These are phyloP conservation scores for Medicago truncatula DNA, from an alignment of 306 rosid species.

Conservation along the genomic window DNA sequence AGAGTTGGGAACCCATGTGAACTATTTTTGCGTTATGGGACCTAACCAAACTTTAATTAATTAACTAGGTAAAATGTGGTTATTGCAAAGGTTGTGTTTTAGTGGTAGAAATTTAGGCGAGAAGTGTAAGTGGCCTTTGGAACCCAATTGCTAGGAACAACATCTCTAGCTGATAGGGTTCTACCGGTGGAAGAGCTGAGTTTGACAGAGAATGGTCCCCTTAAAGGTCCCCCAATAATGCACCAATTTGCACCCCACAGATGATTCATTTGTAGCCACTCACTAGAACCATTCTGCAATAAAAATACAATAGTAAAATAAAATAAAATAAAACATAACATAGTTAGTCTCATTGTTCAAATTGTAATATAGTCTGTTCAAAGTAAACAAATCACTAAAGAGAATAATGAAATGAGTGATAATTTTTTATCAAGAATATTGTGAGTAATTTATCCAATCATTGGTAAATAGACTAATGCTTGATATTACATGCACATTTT, in stretches of 20 bases:
- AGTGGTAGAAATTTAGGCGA: conserved; percentile 65
- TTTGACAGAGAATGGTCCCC: conserved; percentile 90
- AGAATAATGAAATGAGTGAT: no score
- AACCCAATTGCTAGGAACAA: conserved; percentile 80
- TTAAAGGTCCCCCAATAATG: conserved; percentile 69
- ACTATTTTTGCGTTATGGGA: conserved; percentile 47
- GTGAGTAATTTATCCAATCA: no score
- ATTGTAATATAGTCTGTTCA: no score
- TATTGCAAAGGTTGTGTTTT: conserved; percentile 19
- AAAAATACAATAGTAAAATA: conserved; percentile 30
- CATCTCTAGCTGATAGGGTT: conserved; percentile 76
- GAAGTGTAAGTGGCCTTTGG: conserved; percentile 88
- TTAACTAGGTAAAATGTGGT: conserved; percentile 33
- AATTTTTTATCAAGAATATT: no score
- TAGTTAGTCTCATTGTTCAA: no score
- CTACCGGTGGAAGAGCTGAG: conserved; percentile 67
- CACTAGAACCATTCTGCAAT: conserved; percentile 70
- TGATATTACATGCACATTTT: no score
- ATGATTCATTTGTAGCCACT: conserved; percentile 86
- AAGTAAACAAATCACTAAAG: no score
- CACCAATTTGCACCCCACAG: conserved; percentile 96
- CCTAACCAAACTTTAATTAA: conserved; percentile 43
- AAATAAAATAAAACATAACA: no score
- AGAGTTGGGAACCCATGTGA: conserved; percentile 45
- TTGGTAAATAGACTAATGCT: no score